These are phyloP conservation scores for Dunaliella sp. DNA, from an alignment of 139 green algal species.

Conservation along the genomic window DNA sequence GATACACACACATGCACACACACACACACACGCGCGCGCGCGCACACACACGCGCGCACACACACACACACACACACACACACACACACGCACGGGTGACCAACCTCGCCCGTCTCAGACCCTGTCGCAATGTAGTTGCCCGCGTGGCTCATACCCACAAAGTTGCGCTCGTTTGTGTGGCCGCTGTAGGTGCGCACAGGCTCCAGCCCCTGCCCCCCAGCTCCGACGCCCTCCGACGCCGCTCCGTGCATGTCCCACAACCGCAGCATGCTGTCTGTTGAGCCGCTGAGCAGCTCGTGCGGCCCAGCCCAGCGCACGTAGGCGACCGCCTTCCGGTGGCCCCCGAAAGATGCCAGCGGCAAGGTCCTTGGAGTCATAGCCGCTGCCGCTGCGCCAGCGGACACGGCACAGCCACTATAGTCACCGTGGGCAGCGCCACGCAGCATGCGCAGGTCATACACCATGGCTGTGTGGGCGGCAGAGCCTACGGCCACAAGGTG, in stretches of 20 bases:
- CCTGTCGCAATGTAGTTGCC: slow-evolving; percentile 40
- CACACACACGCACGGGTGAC: background rate
- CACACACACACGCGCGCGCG: background rate
- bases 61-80: background rate
- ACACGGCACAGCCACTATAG: background rate
- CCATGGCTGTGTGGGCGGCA: slow-evolving; percentile 54
- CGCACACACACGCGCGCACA: background rate
- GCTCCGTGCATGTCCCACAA: slow-evolving; percentile 50
- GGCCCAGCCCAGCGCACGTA: slow-evolving; percentile 81
- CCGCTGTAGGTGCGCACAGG: slow-evolving; percentile 43
- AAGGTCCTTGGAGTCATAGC: no score
- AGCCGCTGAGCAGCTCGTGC: slow-evolving; percentile 74
- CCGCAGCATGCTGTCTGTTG: slow-evolving; percentile 75
- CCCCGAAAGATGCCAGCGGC: slow-evolving; percentile 10
- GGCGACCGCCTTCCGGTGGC: slow-evolving; percentile 71
- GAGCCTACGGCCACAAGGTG: slow-evolving; percentile 80
- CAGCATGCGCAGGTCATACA: slow-evolving; percentile 40
- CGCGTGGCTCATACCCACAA: slow-evolving; percentile 80
- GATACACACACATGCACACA: background rate
- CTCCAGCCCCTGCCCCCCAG: background rate
- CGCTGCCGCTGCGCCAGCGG: background rate
- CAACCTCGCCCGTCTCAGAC: slow-evolving; percentile 68
- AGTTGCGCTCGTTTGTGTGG: slow-evolving; percentile 95
- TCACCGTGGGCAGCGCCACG: no score
- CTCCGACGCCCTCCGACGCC: background rate